Conservation (phyloP, 352 stramenopile species). For the Plasmopara halstedii region DNA sequence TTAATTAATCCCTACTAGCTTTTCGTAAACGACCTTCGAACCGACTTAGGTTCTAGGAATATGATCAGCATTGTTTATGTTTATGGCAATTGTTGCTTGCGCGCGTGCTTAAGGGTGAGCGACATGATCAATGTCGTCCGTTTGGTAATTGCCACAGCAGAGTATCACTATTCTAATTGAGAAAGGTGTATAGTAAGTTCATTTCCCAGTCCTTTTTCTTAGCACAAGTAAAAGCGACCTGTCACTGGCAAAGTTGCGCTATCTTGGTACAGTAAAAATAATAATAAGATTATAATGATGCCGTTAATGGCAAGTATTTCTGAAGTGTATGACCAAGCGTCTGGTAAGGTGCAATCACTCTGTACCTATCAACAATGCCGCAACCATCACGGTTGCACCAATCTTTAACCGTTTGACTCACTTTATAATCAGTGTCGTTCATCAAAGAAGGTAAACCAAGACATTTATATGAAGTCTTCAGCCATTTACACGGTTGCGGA, state of each 20-base stretch:
- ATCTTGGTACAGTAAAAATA: not conserved
- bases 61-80: too few species aligned
- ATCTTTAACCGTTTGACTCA: not conserved
- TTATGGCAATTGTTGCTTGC: too few species aligned
- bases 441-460: not conserved
- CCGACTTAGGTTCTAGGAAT: too few species aligned
- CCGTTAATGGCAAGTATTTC: constrained; percentile 1
- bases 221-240: not conserved
- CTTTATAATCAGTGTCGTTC: not conserved
- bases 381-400: constrained; percentile 1
- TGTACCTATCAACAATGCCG: constrained; percentile 5
- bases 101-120: too few species aligned
- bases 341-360: constrained; percentile 7
- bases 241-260: constrained; percentile 7
- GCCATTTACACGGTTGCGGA: constrained; percentile 13
- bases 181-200: too few species aligned
- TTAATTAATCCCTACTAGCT: too few species aligned
- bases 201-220: not conserved
- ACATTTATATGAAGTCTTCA: constrained; percentile 8
- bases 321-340: constrained; percentile 8
- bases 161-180: too few species aligned
- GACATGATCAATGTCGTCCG: too few species aligned
- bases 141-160: too few species aligned
- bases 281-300: not conserved
- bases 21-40: too few species aligned